phyloP scores from a whole-genome alignment of 164 flowering plant species.

The Berberis vulgaris region DNA sequence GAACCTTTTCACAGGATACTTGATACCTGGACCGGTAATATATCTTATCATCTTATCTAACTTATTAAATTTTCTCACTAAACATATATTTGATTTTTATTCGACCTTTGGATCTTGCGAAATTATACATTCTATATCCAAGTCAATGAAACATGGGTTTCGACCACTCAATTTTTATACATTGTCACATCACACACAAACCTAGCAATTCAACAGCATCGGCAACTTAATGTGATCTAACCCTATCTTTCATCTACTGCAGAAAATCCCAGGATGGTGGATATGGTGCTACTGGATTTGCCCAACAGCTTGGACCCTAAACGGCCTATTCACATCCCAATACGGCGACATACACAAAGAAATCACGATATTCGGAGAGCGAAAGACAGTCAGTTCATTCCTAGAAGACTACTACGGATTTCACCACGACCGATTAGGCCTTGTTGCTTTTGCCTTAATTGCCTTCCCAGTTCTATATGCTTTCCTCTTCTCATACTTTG shows the following conservation, averaged over 20 bases:
- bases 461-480: not conserved
- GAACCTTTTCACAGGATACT: not conserved
- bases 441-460: not conserved
- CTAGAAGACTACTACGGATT: not conserved
- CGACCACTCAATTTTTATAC: not conserved
- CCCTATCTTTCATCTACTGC: not conserved
- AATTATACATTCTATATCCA: not conserved
- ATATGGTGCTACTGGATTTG: not conserved
- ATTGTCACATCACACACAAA: not conserved
- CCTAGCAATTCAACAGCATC: not conserved
- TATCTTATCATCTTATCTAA: not conserved
- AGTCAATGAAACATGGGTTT: not conserved
- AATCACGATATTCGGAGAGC: not conserved
- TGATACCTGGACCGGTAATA: not conserved
- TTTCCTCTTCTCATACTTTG: not conserved
- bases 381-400: not conserved
- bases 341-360: not conserved
- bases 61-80: too few species aligned
- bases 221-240: not conserved
- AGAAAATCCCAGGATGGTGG: not conserved
- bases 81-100: too few species aligned
- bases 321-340: not conserved
- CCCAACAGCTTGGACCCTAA: not conserved
- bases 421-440: not conserved
- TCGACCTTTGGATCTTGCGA: too few species aligned